Evolutionary conservation across 176 grass and related monocot species (phyloP).

Genomic region (Oryza glaberrima): DNA sequence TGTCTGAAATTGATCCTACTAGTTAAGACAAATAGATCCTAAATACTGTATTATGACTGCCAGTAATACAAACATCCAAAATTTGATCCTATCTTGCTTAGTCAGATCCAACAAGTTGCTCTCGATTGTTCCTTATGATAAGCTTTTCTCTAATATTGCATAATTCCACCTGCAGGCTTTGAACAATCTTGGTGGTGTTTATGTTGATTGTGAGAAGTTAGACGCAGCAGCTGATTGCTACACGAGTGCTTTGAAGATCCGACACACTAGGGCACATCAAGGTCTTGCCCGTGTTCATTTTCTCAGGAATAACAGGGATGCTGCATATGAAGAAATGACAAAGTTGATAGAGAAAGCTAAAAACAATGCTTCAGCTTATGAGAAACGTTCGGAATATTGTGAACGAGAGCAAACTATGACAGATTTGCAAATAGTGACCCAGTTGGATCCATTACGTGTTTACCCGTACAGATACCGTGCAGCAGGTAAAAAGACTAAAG

Average conservation of each 20-base stretch:
- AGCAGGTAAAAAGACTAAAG: slow-evolving; percentile 68
- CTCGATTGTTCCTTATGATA: not conserved
- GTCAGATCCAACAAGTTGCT: not conserved
- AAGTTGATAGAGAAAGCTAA: slow-evolving; percentile 84
- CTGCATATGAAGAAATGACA: slow-evolving; percentile 92
- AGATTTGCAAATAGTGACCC: slow-evolving; percentile 80
- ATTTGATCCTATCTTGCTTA: not conserved
- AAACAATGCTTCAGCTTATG: slow-evolving; percentile 93
- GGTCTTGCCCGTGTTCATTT: slow-evolving; percentile 92
- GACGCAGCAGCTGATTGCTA: slow-evolving; percentile 92
- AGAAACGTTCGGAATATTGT: slow-evolving; percentile 92
- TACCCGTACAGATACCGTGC: slow-evolving; percentile 95
- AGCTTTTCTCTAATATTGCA: not conserved
- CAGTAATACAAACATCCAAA: slow-evolving; percentile 19
- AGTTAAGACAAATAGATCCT: not conserved
- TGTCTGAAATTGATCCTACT: not conserved
- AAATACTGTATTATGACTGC: not conserved
- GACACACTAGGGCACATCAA: slow-evolving; percentile 94
- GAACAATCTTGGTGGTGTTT: slow-evolving; percentile 97
- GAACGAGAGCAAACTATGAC: slow-evolving; percentile 75
- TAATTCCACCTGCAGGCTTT: slow-evolving; percentile 67
- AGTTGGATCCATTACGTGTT: slow-evolving; percentile 81
- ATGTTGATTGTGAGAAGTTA: slow-evolving; percentile 88
- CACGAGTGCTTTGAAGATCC: slow-evolving; percentile 84
- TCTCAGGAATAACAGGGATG: slow-evolving; percentile 70